Evolutionary conservation across 371 early-diverging fungal genomes (phyloP).

Genomic region (Mortierella sp.): DNA sequence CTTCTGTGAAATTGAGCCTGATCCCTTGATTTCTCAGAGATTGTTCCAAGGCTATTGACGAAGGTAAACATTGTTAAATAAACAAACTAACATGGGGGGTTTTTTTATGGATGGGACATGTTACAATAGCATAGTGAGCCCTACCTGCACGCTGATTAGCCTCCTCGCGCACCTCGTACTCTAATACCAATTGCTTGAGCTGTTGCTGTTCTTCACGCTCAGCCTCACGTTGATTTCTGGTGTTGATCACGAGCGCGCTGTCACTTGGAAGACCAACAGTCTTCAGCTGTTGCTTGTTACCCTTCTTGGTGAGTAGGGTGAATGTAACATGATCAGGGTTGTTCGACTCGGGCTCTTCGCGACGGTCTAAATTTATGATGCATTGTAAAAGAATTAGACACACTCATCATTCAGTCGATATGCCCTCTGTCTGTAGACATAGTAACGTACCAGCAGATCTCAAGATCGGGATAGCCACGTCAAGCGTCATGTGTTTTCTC

Average conservation of each 20-base stretch:
- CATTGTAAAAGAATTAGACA: neutral
- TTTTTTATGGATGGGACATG: neutral
- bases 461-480: slow-evolving; percentile 87
- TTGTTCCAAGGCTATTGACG: slow-evolving; percentile 51
- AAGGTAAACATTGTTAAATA: neutral
- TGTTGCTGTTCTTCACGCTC: slow-evolving; percentile 90
- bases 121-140: neutral
- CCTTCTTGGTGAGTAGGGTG: slow-evolving; percentile 90
- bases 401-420: too few species aligned
- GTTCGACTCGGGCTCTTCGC: slow-evolving; percentile 30
- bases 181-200: slow-evolving; percentile 91
- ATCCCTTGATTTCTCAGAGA: slow-evolving; percentile 57
- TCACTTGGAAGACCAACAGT: slow-evolving; percentile 89
- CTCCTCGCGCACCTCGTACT: slow-evolving; percentile 89
- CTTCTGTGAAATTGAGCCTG: slow-evolving; percentile 45
- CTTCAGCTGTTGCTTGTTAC: slow-evolving; percentile 89
- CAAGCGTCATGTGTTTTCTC: slow-evolving; percentile 78
- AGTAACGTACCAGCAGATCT: slow-evolving; percentile 58
- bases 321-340: slow-evolving; percentile 80
- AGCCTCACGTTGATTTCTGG: slow-evolving; percentile 87
- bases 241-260: slow-evolving; percentile 85
- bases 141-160: slow-evolving; percentile 71
- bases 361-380: slow-evolving; percentile 18
- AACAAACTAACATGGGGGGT: neutral
- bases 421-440: neutral